A percentile compares a stretch with the other conserved stretches of the same genome.
These are phyloP conservation scores for Zoysia japonica DNA, from an alignment of 176 grass and related monocot species.

Conservation along the genomic window DNA sequence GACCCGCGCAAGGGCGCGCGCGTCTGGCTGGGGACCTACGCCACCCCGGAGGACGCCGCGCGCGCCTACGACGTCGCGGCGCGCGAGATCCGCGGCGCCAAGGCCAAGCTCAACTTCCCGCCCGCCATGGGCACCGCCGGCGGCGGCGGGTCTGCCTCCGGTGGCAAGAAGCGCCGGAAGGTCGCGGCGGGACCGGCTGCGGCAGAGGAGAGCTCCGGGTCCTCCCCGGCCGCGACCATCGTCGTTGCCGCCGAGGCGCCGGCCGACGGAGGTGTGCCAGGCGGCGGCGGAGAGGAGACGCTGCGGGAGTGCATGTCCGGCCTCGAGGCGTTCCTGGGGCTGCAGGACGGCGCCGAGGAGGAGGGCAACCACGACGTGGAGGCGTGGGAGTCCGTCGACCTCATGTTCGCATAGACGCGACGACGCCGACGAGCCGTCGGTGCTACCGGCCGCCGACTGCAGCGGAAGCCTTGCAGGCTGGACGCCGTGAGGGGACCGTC, in stretches of 20 bases:
- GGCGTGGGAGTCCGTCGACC: conserved; percentile 40
- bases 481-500: not conserved
- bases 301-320: conserved; percentile 47
- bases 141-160: no score
- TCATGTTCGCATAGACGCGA: conserved; percentile 32
- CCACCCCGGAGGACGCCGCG: conserved; percentile 75
- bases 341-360: not conserved
- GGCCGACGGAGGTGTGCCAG: no score
- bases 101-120: conserved; percentile 83
- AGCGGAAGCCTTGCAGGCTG: not conserved
- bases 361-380: not conserved
- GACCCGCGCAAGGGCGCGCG: conserved; percentile 78
- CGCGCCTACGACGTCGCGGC: conserved; percentile 75
- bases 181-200: not conserved
- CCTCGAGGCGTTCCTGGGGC: conserved; percentile 53
- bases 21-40: conserved; percentile 87
- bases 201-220: conserved; percentile 37
- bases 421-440: not conserved
- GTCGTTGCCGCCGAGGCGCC: not conserved
- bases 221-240: not conserved
- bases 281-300: not conserved
- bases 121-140: not conserved
- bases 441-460: not conserved
- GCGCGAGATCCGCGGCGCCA: conserved; percentile 62
- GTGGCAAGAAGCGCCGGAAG: not conserved